Base-by-base conservation (phyloP, 2,329 filamentous ascomycete species). In the Penicillium corylophilum region DNA sequence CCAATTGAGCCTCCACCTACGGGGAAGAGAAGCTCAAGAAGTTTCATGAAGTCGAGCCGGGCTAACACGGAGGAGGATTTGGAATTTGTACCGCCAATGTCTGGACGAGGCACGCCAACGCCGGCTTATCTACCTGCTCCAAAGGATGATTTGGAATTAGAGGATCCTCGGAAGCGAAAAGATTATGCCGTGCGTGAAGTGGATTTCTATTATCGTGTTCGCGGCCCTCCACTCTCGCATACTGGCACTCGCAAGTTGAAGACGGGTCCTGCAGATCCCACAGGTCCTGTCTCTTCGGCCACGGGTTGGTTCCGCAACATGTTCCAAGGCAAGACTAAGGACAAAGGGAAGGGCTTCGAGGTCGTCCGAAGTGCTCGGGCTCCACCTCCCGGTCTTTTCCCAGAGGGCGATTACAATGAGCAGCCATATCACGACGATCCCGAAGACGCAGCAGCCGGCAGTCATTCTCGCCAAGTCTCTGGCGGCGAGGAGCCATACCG, bases 291-390 rank as follows among this genome's bases (percentile, higher is more conserved):
- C 18, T 88, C 90, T 1, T 93, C 89, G 7, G 93, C 94, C 0
- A 88, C 89, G 0, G 90, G 90, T 4, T 99, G 93, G 91, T 84
- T 97, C 70, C 87, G 89, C 61, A 82, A 80, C 46, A 68, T 96
- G 5, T 82, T 96, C 52, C 86, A 86, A 12, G 88, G 87, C 15
- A 95, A 95, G 74, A 90, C 86, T 6, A 96, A 96, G 67, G 93
- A 96, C 60, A 95, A 95, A 72, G 87, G 87, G 59, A 97, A 97
- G 72, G 94, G 94, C 0, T 99, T 99, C 61, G 94, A 97, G 70
- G 94, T 99, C 5, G 93, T 99, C 15, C 80, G 94, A 64, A 96
- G 92, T 68, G 84, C 90, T 7, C 83, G 92, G 49, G 91, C 94
- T 77, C 91, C 91, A 2, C 87, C 88, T 6, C 85, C 86, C 51